These are phyloP conservation scores for Hirsutella minnesotensis DNA, from an alignment of 2,329 filamentous ascomycete genomes.

Conservation along the genomic window DNA sequence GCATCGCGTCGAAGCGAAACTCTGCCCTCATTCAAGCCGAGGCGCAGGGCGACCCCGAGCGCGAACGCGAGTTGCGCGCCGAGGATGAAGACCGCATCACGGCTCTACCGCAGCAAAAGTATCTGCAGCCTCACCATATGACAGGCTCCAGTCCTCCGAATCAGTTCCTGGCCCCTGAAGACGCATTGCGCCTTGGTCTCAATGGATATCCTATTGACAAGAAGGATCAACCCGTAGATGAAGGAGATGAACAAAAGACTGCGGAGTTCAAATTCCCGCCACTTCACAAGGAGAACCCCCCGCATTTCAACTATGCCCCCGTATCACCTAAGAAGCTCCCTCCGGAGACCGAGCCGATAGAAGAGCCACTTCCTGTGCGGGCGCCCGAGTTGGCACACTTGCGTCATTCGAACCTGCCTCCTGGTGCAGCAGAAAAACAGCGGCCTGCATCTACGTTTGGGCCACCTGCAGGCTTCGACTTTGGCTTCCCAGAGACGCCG, in stretches of 20 bases:
- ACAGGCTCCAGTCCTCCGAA: conserved; percentile 13
- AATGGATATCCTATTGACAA: conserved; percentile 29
- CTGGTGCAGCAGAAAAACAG: conserved; percentile 14
- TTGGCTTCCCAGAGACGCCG: conserved; percentile 73
- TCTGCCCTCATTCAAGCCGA: conserved; percentile 74
- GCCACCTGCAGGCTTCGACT: conserved; percentile 55
- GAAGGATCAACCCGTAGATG: conserved; percentile 9
- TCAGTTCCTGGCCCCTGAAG: not conserved
- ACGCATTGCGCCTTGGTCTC: conserved; percentile 3
- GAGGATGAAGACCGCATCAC: conserved; percentile 81
- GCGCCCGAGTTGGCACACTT: conserved; percentile 47
- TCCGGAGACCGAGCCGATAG: conserved; percentile 9
- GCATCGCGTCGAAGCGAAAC: conserved; percentile 76
- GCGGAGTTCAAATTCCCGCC: conserved; percentile 50
- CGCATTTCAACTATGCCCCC: conserved; percentile 49
- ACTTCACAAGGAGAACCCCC: conserved; percentile 34
- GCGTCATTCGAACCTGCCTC: conserved; percentile 29
- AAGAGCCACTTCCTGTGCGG: conserved; percentile 19
- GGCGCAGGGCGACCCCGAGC: conserved; percentile 65
- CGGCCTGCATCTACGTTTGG: conserved; percentile 46
- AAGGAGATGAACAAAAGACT: not conserved
- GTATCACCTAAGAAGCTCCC: conserved; percentile 13
- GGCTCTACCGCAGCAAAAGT: conserved; percentile 60
- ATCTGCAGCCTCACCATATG: conserved; percentile 41
- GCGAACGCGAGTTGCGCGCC: conserved; percentile 64